phyloP scores from a whole-genome alignment of 2,329 filamentous ascomycete genomes.

The Aspergillus sp. region DNA sequence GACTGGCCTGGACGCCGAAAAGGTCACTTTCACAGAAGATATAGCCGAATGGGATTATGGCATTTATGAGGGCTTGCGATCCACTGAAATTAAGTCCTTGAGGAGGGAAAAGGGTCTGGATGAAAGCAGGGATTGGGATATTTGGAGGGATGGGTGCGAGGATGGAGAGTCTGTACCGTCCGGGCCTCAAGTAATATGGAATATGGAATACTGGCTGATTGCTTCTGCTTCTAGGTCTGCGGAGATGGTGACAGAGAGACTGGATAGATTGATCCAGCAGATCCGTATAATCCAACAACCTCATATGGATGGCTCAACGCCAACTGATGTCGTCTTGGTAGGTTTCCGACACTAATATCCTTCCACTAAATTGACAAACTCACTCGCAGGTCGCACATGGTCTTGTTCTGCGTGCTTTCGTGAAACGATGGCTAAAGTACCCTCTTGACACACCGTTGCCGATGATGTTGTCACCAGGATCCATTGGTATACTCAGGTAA shows the following conservation, averaged over 20 bases:
- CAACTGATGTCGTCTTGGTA: not conserved
- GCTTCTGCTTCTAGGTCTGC: not conserved
- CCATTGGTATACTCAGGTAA: not conserved
- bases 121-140: conserved; percentile 52
- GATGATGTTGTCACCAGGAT: not conserved
- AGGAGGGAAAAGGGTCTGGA: conserved; percentile 52
- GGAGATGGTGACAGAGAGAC: not conserved
- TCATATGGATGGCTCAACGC: not conserved
- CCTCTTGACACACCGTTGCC: not conserved
- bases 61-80: not conserved
- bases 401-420: not conserved
- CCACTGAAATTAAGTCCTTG: conserved; percentile 9
- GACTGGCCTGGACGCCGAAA: not conserved
- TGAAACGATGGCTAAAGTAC: not conserved
- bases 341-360: not conserved
- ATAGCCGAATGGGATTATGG: conserved; percentile 1
- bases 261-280: not conserved
- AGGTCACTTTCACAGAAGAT: not conserved
- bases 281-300: not conserved
- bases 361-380: no score
- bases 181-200: not conserved
- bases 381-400: not conserved
- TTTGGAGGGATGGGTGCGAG: conserved; percentile 60
- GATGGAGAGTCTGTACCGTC: conserved; percentile 49
- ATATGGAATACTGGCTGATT: not conserved